Base-by-base conservation (phyloP, 208 protist genomes). In the Trypanosoma theileri region DNA sequence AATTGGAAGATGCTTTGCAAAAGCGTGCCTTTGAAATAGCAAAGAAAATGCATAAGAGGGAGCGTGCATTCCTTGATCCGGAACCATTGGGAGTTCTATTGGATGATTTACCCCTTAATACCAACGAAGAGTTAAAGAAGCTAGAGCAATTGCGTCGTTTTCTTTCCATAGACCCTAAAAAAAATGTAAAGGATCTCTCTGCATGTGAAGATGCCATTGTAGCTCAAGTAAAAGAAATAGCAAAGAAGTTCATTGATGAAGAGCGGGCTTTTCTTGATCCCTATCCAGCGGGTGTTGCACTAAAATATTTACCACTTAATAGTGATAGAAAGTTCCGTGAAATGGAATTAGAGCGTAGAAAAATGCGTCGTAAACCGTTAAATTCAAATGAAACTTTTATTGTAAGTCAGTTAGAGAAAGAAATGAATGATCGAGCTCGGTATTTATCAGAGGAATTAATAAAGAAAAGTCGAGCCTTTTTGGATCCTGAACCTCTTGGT, bases 251-350 rank as follows among this genome's bases (percentile, higher is more conserved):
- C 35, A 66, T 94, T 12, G 69, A 79, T 31, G 77, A 81, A 57
- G 86, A 96, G 80, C 83, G 91, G 11, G 63, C 74, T 35, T 94
- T 94, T 55, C 74, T 96, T 62, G 83, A 96, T 58, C 88, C 71
- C n/a, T 69, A 78, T 57, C 87, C 88, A 9, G 85, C 83, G 54
- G 88, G 85, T 28, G 84, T 96, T 4, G 79, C 86, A 48, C 73
- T 96, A 63, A 70, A 73, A 14, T 91, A 92, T 59, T 63, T 96
- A 57, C 85, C 91, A 17, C 75, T 96, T 8, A 71, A 73, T 60
- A 77, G 73, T 3, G 88, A 92, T 73, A 69, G 69, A 59, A 73
- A 85, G 35, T 96, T 94, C 65, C 84, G 77, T 54, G 69, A 80
- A 21, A 78, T 86, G 75, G 87, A 94, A 77, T 56, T 80, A 31